Conservation (phyloP, 495 filamentous ascomycete species). For the Polyplosphaeria fusca region DNA sequence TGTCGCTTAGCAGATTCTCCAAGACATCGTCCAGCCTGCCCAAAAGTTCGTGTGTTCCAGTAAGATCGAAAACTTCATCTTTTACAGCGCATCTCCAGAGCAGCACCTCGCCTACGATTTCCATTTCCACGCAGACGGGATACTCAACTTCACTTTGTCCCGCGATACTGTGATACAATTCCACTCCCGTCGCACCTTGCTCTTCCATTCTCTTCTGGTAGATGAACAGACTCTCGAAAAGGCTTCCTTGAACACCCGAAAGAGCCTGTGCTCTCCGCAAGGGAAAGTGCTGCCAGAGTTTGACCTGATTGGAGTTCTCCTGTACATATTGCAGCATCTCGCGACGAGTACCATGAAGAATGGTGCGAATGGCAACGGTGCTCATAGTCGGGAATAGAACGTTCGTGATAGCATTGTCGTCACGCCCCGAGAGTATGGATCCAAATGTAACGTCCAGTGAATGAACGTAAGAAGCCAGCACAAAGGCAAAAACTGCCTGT, state of each 20-base stretch:
- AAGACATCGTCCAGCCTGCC: conserved; percentile 55
- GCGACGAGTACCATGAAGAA: conserved; percentile 58
- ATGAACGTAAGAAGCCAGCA: conserved; percentile 54
- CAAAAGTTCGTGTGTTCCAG: conserved; percentile 49
- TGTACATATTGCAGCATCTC: conserved; percentile 67
- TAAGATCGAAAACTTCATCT: conserved; percentile 47
- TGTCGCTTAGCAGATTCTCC: conserved; percentile 46
- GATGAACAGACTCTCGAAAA: conserved; percentile 67
- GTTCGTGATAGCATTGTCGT: conserved; percentile 53
- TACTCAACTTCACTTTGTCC: conserved; percentile 67
- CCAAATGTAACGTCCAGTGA: conserved; percentile 68
- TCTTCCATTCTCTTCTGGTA: conserved; percentile 50
- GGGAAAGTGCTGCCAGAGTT: conserved; percentile 63
- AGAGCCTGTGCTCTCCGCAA: conserved; percentile 58
- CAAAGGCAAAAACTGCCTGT: conserved; percentile 62
- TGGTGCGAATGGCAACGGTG: conserved; percentile 61
- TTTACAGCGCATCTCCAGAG: conserved; percentile 71
- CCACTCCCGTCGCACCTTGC: background rate
- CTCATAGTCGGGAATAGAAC: conserved; percentile 80
- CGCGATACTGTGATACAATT: conserved; percentile 55
- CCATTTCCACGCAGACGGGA: conserved; percentile 76
- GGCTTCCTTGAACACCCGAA: conserved; percentile 31
- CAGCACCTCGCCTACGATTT: conserved; percentile 52
- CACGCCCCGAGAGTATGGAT: conserved; percentile 66
- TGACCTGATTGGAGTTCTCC: conserved; percentile 46